A percentile compares a stretch with the other conserved stretches of the same genome.
phyloP scores from a whole-genome alignment of 352 stramenopile genomes.

The Aphanomyces astaci region DNA sequence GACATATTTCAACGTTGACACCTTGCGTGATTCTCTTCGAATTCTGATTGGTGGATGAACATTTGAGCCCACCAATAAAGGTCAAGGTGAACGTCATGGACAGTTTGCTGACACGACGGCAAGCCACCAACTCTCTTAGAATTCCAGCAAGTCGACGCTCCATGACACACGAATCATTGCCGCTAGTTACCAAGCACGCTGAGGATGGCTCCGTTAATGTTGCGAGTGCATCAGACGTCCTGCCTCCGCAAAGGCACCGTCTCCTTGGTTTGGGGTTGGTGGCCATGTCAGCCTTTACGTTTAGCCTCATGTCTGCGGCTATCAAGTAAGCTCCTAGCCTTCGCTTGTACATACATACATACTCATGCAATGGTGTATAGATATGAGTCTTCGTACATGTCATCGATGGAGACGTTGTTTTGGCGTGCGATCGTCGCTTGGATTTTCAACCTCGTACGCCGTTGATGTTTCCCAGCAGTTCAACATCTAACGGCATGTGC shows the following conservation, averaged over 20 bases:
- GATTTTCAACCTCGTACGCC: conserved; percentile 42
- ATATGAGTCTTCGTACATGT: conserved; percentile 34
- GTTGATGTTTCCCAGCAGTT: background rate
- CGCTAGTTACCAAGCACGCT: background rate
- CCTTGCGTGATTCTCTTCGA: too few species aligned
- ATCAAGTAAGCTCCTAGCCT: conserved; percentile 35
- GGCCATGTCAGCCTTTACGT: conserved; percentile 43
- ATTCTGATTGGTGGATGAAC: too few species aligned
- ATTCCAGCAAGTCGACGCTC: background rate
- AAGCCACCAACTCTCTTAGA: too few species aligned
- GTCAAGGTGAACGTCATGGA: too few species aligned
- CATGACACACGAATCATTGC: background rate
- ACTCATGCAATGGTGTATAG: background rate
- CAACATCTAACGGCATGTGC: too few species aligned
- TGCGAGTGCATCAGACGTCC: too few species aligned
- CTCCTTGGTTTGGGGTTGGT: conserved; percentile 35
- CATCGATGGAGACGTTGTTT: conserved; percentile 56
- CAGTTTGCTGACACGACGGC: too few species aligned
- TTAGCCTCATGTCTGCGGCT: conserved; percentile 51
- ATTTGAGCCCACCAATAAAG: too few species aligned
- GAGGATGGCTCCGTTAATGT: background rate
- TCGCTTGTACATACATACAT: too few species aligned
- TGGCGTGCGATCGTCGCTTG: conserved; percentile 51
- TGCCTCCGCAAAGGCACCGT: background rate
- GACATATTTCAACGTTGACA: too few species aligned